Evolutionary conservation across 306 rosid species (phyloP), one percentile per base, ranked within the genome.

Genomic region (Acacia melanoxylon): DNA sequence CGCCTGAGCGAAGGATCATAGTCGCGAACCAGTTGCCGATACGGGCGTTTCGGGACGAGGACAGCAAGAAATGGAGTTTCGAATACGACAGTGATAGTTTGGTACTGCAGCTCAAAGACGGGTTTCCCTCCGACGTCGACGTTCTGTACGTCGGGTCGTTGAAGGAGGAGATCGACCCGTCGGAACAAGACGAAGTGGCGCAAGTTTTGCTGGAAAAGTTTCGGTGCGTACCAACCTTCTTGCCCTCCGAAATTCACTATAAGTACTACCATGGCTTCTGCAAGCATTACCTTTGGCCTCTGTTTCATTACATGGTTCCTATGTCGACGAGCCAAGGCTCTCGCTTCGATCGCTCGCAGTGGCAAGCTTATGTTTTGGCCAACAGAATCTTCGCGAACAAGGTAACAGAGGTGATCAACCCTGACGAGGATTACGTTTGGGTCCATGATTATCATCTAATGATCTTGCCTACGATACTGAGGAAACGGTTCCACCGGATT

Each of bases 331-430:
- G 54, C 65, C 91, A 91, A 40, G 89, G 94, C 29, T 92, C 90
- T 24, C 87, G 92, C 83, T 91, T 91, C 14, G 92, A 91, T 70
- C 86, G 94, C 59, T 79, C 92, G 46, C 40, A 89, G 74, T 91
- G 94, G 94, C 92, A 89, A 80, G 92, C 94, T 0, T 91, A 91
- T 86, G 94, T 91, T 41, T 90, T 92, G 11, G 94, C 94, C 13
- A 91, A 91, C 80, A 91, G 89, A 75, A 84, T 91, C 62, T 91
- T 91, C 59, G 89, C 94, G 0, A 90, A 91, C 25, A 86, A 90
- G 88, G 94, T 91, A 78, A 91, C 89, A 6, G 92, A 91, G 87
- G 84, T 91, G 24, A 86, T 91, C 68, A 91, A 87, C 78, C 92
- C 94, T 0, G 94, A 91, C 6, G 94, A 91, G 78, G 94, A 91